Percentiles rank a stretch among this genome's conserved stretches.
These are phyloP conservation scores for Conoideocrella luteorostrata DNA, from an alignment of 2,329 filamentous ascomycete genomes.

Conservation along the genomic window DNA sequence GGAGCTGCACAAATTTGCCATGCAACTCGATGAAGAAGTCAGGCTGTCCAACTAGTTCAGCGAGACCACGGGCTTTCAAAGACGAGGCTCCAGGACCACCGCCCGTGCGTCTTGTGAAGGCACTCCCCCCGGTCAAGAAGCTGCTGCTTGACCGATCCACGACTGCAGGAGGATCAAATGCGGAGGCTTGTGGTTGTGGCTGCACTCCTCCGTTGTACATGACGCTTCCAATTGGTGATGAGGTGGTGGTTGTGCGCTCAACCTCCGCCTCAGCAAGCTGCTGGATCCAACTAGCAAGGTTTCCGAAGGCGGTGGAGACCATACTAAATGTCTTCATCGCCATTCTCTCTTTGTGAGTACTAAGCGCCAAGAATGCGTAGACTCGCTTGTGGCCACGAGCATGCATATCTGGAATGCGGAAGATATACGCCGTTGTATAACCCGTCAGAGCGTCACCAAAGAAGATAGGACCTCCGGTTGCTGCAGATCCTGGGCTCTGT, in stretches of 20 bases:
- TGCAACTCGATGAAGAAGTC: conserved; percentile 65
- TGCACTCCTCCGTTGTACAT: conserved; percentile 31
- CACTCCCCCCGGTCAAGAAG: conserved; percentile 50
- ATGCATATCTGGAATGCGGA: conserved; percentile 61
- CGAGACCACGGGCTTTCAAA: conserved; percentile 53
- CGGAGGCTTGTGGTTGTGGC: conserved; percentile 19
- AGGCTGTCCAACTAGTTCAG: conserved; percentile 59
- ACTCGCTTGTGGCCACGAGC: conserved; percentile 63
- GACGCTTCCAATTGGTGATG: conserved; percentile 30
- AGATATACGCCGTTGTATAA: conserved; percentile 65
- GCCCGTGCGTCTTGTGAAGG: conserved; percentile 52
- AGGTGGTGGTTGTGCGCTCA: conserved; percentile 45
- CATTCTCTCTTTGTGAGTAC: conserved; percentile 56
- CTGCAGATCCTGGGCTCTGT: conserved; percentile 45
- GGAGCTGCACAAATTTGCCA: conserved; percentile 54
- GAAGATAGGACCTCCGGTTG: conserved; percentile 60
- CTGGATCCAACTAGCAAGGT: conserved; percentile 60
- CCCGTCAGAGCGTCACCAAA: conserved; percentile 60
- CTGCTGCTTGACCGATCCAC: conserved; percentile 42
- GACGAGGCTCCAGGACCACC: conserved; percentile 49
- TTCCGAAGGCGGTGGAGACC: conserved; percentile 55
- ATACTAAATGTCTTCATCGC: conserved; percentile 62
- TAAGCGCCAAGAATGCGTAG: conserved; percentile 60
- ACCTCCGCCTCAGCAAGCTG: conserved; percentile 57
- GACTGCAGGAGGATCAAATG: conserved; percentile 24